phyloP scores from a whole-genome alignment of 202 grass and related monocot genomes.

The Saccharum hybrid region DNA sequence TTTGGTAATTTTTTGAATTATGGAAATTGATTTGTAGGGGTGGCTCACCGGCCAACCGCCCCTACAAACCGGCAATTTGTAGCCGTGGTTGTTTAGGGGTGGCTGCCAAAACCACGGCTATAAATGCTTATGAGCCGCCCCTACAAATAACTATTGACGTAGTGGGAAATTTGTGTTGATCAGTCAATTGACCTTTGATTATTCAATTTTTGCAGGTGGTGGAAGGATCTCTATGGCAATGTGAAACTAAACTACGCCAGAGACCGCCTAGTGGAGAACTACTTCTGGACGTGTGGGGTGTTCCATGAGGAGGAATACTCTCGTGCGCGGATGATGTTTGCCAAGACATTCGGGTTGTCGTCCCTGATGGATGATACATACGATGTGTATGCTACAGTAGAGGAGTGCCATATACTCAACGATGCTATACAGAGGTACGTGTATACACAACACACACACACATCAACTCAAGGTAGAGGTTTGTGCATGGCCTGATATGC shows the following conservation, averaged over 20 bases:
- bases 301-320: constrained; percentile 48
- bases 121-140: too few species aligned
- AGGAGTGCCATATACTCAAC: constrained; percentile 28
- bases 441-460: neutral
- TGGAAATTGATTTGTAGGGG: too few species aligned
- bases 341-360: constrained; percentile 18
- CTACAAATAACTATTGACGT: too few species aligned
- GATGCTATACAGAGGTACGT: constrained; percentile 34
- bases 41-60: too few species aligned
- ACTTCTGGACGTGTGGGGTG: constrained; percentile 50
- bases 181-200: neutral
- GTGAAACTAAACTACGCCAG: constrained; percentile 41
- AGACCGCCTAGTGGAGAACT: constrained; percentile 50
- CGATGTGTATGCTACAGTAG: constrained; percentile 38
- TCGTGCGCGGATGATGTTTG: constrained; percentile 9
- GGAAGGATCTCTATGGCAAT: constrained; percentile 44
- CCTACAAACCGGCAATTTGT: too few species aligned
- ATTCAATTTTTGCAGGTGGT: constrained; percentile 45
- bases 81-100: too few species aligned
- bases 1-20: too few species aligned
- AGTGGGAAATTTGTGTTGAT: too few species aligned
- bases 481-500: neutral
- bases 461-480: neutral
- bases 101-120: too few species aligned
- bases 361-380: constrained; percentile 39